phyloP scores from a whole-genome alignment of 2,329 filamentous ascomycete genomes.

The Cladophialophora yegresii region DNA sequence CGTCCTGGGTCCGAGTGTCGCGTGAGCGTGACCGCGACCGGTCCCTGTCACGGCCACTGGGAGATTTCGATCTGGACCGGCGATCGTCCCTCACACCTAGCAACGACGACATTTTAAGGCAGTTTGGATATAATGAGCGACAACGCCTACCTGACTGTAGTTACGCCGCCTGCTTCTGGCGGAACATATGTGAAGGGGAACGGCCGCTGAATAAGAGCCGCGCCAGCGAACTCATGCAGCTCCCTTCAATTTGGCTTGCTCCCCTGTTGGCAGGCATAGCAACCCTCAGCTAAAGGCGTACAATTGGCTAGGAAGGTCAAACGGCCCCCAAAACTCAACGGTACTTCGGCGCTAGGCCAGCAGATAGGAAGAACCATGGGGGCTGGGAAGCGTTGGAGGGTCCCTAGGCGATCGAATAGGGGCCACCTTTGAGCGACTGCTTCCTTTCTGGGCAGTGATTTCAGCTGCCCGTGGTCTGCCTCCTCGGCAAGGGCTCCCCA shows the following conservation, averaged over 20 bases:
- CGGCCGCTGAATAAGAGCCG: constrained; percentile 8
- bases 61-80: constrained; percentile 51
- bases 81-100: constrained; percentile 33
- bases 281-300: constrained; percentile 9
- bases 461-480: not conserved
- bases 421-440: not conserved
- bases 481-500: not conserved
- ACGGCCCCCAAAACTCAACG: constrained; percentile 26
- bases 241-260: constrained; percentile 11
- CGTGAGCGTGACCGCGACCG: constrained; percentile 49
- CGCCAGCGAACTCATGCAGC: constrained; percentile 19
- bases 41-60: constrained; percentile 42
- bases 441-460: not conserved
- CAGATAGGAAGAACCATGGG: constrained; percentile 15
- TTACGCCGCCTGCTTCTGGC: not conserved
- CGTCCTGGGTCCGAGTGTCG: constrained; percentile 43
- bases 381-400: constrained; percentile 7
- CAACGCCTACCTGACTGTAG: constrained; percentile 1
- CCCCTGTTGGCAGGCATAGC: constrained; percentile 11
- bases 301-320: constrained; percentile 19
- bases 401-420: constrained; percentile 2
- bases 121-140: not conserved
- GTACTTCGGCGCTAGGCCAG: constrained; percentile 26
- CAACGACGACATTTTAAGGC: constrained; percentile 27
- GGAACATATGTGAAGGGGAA: constrained; percentile 3